Percentiles rank a stretch among this genome's conserved stretches.
Conservation (phyloP, 768 basidiomycete genomes). For the Mycena belliarum region DNA sequence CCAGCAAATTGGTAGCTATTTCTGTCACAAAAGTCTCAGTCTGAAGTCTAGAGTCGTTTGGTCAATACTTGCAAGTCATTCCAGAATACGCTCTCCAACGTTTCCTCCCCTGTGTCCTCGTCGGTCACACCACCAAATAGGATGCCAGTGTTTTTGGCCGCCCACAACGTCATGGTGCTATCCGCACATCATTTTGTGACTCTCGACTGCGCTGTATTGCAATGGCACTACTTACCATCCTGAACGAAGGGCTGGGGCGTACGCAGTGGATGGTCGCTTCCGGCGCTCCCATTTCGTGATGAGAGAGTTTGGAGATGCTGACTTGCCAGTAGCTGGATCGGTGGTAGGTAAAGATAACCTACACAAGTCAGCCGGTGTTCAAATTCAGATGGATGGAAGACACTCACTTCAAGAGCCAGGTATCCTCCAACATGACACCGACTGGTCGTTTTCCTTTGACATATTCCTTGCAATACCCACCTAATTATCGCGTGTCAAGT, state of each 20-base stretch:
- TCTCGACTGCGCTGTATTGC: too few relatives aligned
- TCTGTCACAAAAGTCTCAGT: slow-evolving; percentile 38
- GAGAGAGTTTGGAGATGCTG: slow-evolving; percentile 43
- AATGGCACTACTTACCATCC: slow-evolving; percentile 47
- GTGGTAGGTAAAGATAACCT: slow-evolving; percentile 23
- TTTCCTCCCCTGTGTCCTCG: slow-evolving; percentile 83
- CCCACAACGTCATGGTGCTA: slow-evolving; percentile 81
- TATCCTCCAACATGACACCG: slow-evolving; percentile 88
- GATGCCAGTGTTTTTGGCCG: slow-evolving; percentile 64
- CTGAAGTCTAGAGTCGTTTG: neutral
- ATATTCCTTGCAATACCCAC: slow-evolving; percentile 92
- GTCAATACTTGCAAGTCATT: slow-evolving; percentile 75
- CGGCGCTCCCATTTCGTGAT: slow-evolving; percentile 84
- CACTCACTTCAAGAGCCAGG: slow-evolving; percentile 78
- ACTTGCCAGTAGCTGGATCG: slow-evolving; percentile 34
- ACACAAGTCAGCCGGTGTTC: neutral
- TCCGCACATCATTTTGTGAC: neutral
- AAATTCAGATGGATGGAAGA: neutral
- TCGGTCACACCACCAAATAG: slow-evolving; percentile 89
- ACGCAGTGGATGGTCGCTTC: slow-evolving; percentile 69
- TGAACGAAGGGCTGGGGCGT: slow-evolving; percentile 69
- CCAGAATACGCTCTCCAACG: slow-evolving; percentile 81
- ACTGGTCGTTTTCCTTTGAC: slow-evolving; percentile 80
- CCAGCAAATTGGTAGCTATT: slow-evolving; percentile 77
- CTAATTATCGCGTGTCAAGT: slow-evolving; percentile 32